Percentiles rank a stretch among this genome's conserved stretches.
phyloP scores from a whole-genome alignment of 192 early-diverging fungal genomes.

The Bifiguratus adelaidae region DNA sequence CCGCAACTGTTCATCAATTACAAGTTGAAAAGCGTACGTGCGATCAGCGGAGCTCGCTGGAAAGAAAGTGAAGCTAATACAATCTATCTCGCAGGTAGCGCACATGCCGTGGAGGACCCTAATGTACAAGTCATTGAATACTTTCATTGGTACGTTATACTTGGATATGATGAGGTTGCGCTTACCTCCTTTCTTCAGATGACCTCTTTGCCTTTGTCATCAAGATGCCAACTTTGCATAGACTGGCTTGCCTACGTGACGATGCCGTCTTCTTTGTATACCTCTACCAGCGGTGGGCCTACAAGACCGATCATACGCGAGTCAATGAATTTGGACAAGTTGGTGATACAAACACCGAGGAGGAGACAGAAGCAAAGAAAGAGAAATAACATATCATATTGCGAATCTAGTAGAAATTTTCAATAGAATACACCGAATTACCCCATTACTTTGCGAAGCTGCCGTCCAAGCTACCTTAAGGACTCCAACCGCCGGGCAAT shows the following conservation, averaged over 20 bases:
- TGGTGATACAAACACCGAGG: constrained; percentile 22
- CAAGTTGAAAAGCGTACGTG: constrained; percentile 54
- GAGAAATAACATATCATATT: constrained; percentile 31
- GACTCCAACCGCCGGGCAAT: no score
- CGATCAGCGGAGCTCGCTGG: neutral
- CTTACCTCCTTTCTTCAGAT: constrained; percentile 24
- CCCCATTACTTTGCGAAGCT: no score
- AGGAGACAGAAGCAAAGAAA: constrained; percentile 22
- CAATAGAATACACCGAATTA: no score
- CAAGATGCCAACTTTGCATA: constrained; percentile 87
- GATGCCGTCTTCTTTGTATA: constrained; percentile 85
- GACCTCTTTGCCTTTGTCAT: constrained; percentile 91
- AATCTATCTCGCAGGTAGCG: constrained; percentile 49
- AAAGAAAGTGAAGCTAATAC: neutral
- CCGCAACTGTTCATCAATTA: constrained; percentile 93
- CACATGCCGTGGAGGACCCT: constrained; percentile 93
- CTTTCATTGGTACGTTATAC: constrained; percentile 32
- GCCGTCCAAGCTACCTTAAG: no score
- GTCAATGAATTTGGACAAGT: constrained; percentile 88
- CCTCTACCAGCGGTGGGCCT: constrained; percentile 72
- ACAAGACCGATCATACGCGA: constrained; percentile 70
- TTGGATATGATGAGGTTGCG: neutral
- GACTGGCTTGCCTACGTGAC: constrained; percentile 76
- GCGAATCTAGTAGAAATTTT: no score
- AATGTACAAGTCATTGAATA: constrained; percentile 77